Conservation (phyloP, 169 alveolate species). For the Eimeria praecox region DNA sequence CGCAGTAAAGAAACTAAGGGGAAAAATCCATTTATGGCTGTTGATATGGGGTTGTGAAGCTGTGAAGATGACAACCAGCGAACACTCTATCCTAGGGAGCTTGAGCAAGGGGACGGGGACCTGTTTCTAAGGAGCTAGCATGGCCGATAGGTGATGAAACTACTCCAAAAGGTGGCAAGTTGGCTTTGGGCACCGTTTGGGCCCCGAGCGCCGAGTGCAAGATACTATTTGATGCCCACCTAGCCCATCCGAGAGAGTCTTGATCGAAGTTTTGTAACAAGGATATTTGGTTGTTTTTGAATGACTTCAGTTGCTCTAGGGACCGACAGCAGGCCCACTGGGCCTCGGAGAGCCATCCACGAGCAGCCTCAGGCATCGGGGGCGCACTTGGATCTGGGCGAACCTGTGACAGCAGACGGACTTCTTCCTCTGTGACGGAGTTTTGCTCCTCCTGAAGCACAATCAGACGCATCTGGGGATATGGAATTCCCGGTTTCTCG, state of each 20-base stretch:
- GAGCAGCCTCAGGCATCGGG: slow-evolving; percentile 93
- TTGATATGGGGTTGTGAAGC: not conserved
- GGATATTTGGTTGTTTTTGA: slow-evolving; percentile 83
- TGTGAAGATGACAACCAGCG: not conserved
- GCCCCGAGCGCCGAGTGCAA: not conserved
- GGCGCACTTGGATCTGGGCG: slow-evolving; percentile 94
- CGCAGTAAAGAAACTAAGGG: not conserved
- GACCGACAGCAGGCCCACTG: slow-evolving; percentile 89
- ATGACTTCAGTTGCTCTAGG: slow-evolving; percentile 83
- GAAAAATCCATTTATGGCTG: not conserved
- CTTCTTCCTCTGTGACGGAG: slow-evolving; percentile 88
- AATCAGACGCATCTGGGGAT: not conserved
- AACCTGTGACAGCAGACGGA: slow-evolving; percentile 91
- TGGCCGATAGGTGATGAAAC: not conserved
- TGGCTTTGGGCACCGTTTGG: not conserved
- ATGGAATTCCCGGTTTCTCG: not conserved
- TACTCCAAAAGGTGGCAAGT: not conserved
- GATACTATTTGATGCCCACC: slow-evolving; percentile 10
- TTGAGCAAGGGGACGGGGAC: not conserved
- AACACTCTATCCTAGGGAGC: not conserved
- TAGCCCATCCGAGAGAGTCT: slow-evolving; percentile 87
- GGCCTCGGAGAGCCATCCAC: slow-evolving; percentile 92
- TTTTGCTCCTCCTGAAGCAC: slow-evolving; percentile 73
- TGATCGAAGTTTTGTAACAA: slow-evolving; percentile 86
- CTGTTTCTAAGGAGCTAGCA: not conserved